Base-by-base conservation (phyloP, 148 eudicot species). In the Polygonum aviculare region DNA sequence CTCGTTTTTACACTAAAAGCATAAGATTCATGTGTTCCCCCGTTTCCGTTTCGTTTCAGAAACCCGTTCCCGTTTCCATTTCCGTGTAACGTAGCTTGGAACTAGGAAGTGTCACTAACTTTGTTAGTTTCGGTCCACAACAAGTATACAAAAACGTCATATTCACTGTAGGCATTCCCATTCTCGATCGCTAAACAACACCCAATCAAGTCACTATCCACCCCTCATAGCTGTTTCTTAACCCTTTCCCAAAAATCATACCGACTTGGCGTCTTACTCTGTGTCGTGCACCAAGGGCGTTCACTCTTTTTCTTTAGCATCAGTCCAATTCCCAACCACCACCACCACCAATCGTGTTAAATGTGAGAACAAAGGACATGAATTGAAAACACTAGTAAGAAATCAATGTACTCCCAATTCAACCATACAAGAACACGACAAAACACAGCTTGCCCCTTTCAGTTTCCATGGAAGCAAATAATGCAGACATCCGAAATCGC, bases 191-290 rank as follows among this genome's bases (percentile, higher is more conserved):
- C 26, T n/a, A 54, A 54, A 54, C 60, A 54, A n/a, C 60, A 54
- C 19, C 73, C 44, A 69, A 69, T 69, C 73, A 38, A 54, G 60
- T 54, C 60, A 21, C n/a, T 54, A 26, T 54, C 60, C 60, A 54
- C 2, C 26, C 19, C 73, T 69, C 31, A 26, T 69, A 69, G 72
- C 72, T 67, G 72, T 67, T 12, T 63, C 33, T 21, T 22, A 35
- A 22, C 69, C 55, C 15, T 50, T 50, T 50, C 15, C 12, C 40
- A 14, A 33, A 33, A 38, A 16, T 12, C 50, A 14, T 50, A 3
- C 18, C 55, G 31, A 26, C 31, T 26, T 26, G 31, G 11, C 50
- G 18, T 14, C 18, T 16, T 50, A 14, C n/a, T 50, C 55, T 54
- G n/a, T 54, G 26, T 54, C 60, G 26, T 54, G 60, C 22, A 10